Evolutionary conservation across 2,329 filamentous ascomycete species (phyloP), one percentile per base, ranked within the genome.

Genomic region (Fusarium falciforme): DNA sequence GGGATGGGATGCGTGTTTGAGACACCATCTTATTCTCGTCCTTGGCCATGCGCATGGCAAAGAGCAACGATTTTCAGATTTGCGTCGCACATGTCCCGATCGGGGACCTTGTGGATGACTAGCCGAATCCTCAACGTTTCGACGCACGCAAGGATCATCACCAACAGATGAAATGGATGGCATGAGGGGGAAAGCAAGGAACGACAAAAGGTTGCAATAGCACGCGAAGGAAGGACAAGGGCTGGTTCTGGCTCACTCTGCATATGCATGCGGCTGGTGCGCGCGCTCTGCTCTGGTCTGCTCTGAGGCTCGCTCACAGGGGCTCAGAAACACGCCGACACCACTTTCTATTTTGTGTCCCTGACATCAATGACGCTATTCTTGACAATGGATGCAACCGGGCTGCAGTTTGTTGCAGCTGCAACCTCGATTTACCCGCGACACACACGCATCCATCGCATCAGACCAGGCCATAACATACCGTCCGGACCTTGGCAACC

Each of bases 21-120:
- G 68, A 77, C 75, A 66, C 66, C 68, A 73, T 67, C 6, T 44
- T 44, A 22, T 36, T 36, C 54, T 64, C 68, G 54, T 57, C 66
- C 68, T 68, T 66, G 71, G 57, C 65, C 42, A 76, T 64, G 58
- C 61, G 31, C 40, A 60, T 57, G 42, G 64, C 64, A 70, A 47
- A 35, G 60, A 72, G 72, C 55, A 74, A 74, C 29, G 72, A 74
- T 74, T 63, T 66, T 69, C 71, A 55, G 49, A 64, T 63, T 22
- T 40, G 57, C 65, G 44, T 63, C 38, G 40, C 4, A 36, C 65
- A 52, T n/a, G 40, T 59, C 33, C 49, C 16, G 22, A 62, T 71
- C 44, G 40, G 64, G 66, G 31, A 44, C 20, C 25, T 31, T 57
- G 60, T 42, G 58, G 47, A n/a, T 61, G 68, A 12, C 60, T 27